Evolutionary conservation across 345 rosid genomes (phyloP), one percentile per base, ranked within the genome.

Genomic region (Gynandropsis gynandra): DNA sequence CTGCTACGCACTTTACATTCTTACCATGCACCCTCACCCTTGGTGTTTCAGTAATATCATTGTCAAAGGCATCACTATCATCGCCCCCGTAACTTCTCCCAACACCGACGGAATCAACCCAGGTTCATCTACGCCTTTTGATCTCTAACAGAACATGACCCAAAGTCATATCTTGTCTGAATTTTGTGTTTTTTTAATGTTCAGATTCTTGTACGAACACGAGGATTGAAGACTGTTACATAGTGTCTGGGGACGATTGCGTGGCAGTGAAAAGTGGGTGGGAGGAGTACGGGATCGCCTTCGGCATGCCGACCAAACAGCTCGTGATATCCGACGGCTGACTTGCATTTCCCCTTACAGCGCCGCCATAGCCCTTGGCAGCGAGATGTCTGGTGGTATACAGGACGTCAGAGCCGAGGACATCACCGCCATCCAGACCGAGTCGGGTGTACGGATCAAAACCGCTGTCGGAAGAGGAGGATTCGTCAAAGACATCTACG

Each of bases 51-150:
- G 95, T 44, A 70, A 79, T 44, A 77, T 86, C 54, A 47, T 84
- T 19, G 67, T 90, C 35, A 90, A 87, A 77, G 85, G 87, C 10
- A 69, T 83, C 5, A 87, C 96, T 13, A 90, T 87, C 63, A 70
- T 86, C 0, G 98, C 98, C 21, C 98, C 96, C 1, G 47, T 86
- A 29, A 78, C 64, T 31, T 90, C 96, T 43, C 96, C 98, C 0
- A 90, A 90, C 69, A 90, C 98, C 7, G 96, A 90, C 36, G 96
- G 96, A 3, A 86, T 90, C 69, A 82, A 86, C 53, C 98, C 96
- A 65, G 97, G 97, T 85, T 63, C 33, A 12, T n/a, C 9, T 21
- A 7, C 54, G 9, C 8, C 62, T 46, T 16, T 10, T 0, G 0
- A 29, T 32, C 4, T 3, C 1, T 29, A 9, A 16, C 24, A 45